Evolutionary conservation across 768 basidiomycete genomes (phyloP).

Genomic region (Tylopilus sp.): DNA sequence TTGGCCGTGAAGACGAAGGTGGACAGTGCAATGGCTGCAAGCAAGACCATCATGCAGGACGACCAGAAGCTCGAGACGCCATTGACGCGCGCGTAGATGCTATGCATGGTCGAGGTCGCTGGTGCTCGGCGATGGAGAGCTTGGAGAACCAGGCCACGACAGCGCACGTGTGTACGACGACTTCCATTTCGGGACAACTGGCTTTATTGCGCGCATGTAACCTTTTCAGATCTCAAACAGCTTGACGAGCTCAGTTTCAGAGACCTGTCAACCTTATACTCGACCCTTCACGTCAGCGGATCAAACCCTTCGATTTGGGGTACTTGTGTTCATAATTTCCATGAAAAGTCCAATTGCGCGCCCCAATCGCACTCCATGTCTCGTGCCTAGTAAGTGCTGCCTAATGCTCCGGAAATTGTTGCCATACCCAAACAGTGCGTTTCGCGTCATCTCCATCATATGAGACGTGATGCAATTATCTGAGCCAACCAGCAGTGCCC

Average conservation of each 20-base stretch:
- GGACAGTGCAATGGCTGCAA: conserved; percentile 69
- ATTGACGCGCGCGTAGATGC: conserved; percentile 65
- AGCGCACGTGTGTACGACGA: conserved; percentile 6
- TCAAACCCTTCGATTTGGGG: conserved; percentile 2
- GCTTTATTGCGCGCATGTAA: not conserved
- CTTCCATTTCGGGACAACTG: conserved; percentile 9
- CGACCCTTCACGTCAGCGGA: conserved; percentile 10
- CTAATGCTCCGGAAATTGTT: conserved; percentile 20
- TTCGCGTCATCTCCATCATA: conserved; percentile 2
- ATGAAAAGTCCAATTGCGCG: not conserved
- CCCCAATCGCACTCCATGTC: conserved; percentile 8
- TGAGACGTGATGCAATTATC: not conserved
- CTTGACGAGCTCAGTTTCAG: conserved; percentile 4
- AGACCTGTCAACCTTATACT: conserved; percentile 3
- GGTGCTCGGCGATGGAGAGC: not conserved
- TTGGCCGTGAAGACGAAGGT: conserved; percentile 61
- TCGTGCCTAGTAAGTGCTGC: not conserved
- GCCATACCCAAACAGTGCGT: conserved; percentile 19
- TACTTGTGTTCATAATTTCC: conserved; percentile 5
- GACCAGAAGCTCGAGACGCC: conserved; percentile 72
- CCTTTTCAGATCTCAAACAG: not conserved
- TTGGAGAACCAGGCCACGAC: not conserved
- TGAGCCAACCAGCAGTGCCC: not conserved
- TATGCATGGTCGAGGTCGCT: conserved; percentile 64
- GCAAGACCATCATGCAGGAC: conserved; percentile 68